Evolutionary conservation across 257 asterid species (phyloP).

Genomic region (Solanum habrochaites): DNA sequence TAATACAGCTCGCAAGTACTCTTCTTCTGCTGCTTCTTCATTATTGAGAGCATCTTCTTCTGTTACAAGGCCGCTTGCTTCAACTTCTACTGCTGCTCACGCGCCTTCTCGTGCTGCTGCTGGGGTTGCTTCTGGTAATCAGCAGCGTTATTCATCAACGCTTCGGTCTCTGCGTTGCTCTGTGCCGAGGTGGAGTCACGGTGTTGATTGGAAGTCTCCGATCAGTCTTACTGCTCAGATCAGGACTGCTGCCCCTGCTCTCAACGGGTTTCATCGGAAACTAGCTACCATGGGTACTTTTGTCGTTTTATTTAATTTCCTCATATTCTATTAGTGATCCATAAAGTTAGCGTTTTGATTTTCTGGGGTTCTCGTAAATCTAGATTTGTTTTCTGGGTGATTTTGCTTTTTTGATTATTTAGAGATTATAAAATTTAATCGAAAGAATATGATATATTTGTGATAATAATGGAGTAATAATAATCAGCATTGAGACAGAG

Average conservation of each 20-base stretch:
- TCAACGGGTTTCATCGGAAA: conserved; percentile 46
- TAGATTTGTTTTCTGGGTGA: not conserved
- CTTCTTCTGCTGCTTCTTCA: conserved; percentile 42
- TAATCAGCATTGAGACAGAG: not conserved
- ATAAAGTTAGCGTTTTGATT: not conserved
- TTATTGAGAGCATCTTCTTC: conserved; percentile 49
- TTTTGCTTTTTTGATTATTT: not conserved
- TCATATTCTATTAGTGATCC: not conserved
- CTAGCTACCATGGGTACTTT: conserved; percentile 70
- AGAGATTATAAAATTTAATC: not conserved
- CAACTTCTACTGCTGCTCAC: not conserved
- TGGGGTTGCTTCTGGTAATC: conserved; percentile 5
- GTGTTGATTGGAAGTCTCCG: conserved; percentile 79
- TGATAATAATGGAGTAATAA: not conserved
- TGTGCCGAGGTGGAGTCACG: conserved; percentile 83
- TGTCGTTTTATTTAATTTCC: not conserved
- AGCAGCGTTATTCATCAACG: conserved; percentile 35
- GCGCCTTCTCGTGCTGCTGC: not conserved
- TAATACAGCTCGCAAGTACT: not conserved
- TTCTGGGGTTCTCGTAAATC: not conserved
- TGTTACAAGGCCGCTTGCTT: conserved; percentile 1
- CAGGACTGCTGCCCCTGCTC: conserved; percentile 48
- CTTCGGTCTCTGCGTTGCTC: conserved; percentile 22
- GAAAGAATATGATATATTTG: not conserved
- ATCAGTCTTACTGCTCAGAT: conserved; percentile 54